Evolutionary conservation across 805 yeast species (phyloP).

Genomic region (Ogataea thermomethanolica): DNA sequence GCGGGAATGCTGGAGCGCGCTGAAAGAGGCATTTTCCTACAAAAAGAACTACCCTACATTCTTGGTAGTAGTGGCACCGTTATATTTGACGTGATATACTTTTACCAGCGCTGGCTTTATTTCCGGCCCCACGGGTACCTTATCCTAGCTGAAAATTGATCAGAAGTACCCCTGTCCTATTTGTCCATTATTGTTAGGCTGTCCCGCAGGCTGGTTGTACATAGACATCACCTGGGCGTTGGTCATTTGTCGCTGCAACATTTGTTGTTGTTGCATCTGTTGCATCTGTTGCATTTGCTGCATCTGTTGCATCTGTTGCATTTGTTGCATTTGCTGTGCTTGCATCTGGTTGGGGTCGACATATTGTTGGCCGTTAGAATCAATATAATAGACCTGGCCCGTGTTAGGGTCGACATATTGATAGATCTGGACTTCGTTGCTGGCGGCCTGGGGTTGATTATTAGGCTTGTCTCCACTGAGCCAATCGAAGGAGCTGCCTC

Average conservation of each 20-base stretch:
- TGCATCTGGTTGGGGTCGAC: conserved; percentile 46
- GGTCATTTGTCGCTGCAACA: conserved; percentile 21
- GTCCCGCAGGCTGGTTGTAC: conserved; percentile 34
- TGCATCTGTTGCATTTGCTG: conserved; percentile 4
- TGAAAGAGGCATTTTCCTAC: conserved; percentile 45
- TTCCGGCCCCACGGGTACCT: conserved; percentile 18
- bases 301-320: conserved; percentile 16
- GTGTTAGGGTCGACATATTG: conserved; percentile 73
- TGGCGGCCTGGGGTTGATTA: conserved; percentile 7
- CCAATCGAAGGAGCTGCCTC: conserved; percentile 38
- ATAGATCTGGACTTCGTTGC: conserved; percentile 43
- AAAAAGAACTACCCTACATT: conserved; percentile 75
- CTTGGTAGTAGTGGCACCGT: conserved; percentile 86
- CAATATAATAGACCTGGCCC: conserved; percentile 64
- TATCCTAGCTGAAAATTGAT: conserved; percentile 11
- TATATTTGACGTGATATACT: conserved; percentile 66
- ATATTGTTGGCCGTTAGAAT: conserved; percentile 64
- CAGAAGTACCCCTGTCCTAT: conserved; percentile 16
- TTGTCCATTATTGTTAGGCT: conserved; percentile 12
- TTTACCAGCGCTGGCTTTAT: conserved; percentile 53
- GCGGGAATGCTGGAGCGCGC: conserved; percentile 44
- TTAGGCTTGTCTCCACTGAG: conserved; percentile 23
- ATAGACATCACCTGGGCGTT: conserved; percentile 37
- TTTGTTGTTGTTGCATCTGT: conserved; percentile 22
- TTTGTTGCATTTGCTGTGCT: conserved; percentile 23